Evolutionary conservation across 2,329 filamentous ascomycete genomes (phyloP), one percentile per base, ranked within the genome.

Genomic region (Aspergillus ustus): DNA sequence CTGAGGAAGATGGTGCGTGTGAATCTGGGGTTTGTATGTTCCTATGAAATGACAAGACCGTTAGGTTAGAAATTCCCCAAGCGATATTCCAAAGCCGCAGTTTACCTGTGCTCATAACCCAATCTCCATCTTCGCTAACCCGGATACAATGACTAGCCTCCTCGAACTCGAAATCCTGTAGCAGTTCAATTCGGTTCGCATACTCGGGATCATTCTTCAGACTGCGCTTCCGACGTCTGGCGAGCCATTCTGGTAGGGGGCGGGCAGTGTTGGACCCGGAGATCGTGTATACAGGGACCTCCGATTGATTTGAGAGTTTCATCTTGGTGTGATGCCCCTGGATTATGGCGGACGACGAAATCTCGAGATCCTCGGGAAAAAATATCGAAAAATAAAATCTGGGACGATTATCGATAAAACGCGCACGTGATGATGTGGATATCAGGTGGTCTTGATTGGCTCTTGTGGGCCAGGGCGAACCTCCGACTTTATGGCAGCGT

Each of bases 101-200:
- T 77, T 83, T 87, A 81, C 92, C 93, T 56, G 93, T 96, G 72
- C 91, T 96, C 91, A 97, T 95, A 45, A 95, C 88, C 93, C 95
- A 99, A 74, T 98, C 90, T 52, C 94, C 94, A 85, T 99, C 95
- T 61, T 97, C 93, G 70, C 92, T 97, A 65, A 95, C 87, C 53
- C 92, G 87, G 65, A 99, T 87, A 74, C 94, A 97, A 68, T 89
- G 87, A 74, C 93, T 97, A 45, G 96, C 94, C 79, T 97, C 93
- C 72, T 97, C 93, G 72, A 99, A 98, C 73, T 96, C 93, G 77
- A 99, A 99, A 74, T 99, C 95, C 73, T 99, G 95, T 43, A 99
- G 85, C 60, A 99, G 84, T 78, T 99, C 95, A 69, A 99, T 89
- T 67, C 95, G 90, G 76, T 93, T 97, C 66, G 93, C 90, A 78